Evolutionary conservation across 495 filamentous ascomycete genomes (phyloP).

Genomic region (Neurospora sp.): DNA sequence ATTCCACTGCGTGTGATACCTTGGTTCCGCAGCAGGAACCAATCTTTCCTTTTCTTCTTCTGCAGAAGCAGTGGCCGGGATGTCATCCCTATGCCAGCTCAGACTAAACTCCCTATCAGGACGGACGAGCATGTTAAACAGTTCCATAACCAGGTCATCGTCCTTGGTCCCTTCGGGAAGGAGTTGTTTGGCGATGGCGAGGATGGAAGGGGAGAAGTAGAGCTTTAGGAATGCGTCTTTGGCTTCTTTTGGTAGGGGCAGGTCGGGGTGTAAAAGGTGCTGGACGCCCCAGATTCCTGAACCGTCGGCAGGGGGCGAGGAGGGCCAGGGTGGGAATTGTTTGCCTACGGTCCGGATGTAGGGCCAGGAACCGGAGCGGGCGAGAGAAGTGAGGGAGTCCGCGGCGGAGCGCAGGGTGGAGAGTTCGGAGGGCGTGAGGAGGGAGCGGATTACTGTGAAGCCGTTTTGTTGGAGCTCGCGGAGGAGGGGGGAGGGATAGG

Average conservation of each 20-base stretch:
- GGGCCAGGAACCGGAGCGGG: constrained; percentile 58
- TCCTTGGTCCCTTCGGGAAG: constrained; percentile 18
- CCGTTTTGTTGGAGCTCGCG: constrained; percentile 21
- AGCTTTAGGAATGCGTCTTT: constrained; percentile 43
- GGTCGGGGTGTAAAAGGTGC: constrained; percentile 64
- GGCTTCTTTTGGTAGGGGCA: constrained; percentile 30
- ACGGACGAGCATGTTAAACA: constrained; percentile 69
- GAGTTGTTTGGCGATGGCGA: constrained; percentile 46
- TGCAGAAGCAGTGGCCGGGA: constrained; percentile 44
- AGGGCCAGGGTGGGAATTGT: constrained; percentile 75
- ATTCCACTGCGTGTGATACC: constrained; percentile 69
- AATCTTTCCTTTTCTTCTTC: constrained; percentile 45
- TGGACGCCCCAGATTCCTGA: constrained; percentile 79
- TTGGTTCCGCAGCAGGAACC: constrained; percentile 22
- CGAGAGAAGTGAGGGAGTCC: constrained; percentile 40
- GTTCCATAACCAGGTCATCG: constrained; percentile 57
- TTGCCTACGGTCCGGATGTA: constrained; percentile 74
- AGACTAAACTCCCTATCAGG: constrained; percentile 54
- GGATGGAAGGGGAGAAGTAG: constrained; percentile 57
- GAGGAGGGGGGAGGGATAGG: constrained; percentile 14
- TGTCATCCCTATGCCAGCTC: constrained; percentile 72
- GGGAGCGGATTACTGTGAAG: constrained; percentile 27
- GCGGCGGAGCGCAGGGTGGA: constrained; percentile 44
- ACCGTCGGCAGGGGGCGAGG: constrained; percentile 27
- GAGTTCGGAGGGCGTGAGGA: constrained; percentile 21